Evolutionary conservation across 2,329 filamentous ascomycete species (phyloP).

Genomic region (Trichoderma sp.): DNA sequence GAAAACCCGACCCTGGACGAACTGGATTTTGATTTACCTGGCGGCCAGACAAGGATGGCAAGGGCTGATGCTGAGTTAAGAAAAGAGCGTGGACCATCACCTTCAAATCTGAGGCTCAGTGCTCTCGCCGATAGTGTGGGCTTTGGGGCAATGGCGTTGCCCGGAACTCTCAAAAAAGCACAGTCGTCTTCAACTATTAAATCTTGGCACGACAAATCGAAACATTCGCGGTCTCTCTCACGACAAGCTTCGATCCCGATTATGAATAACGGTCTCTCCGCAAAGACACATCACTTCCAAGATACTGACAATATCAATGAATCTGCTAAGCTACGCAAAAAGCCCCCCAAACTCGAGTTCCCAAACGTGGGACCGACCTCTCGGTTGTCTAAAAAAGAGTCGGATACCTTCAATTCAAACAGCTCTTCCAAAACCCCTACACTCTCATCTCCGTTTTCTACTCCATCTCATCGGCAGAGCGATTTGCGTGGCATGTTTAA

Average conservation of each 20-base stretch:
- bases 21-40: slow-evolving; percentile 25
- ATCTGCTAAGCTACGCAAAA: slow-evolving; percentile 43
- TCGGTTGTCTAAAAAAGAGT: slow-evolving; percentile 38
- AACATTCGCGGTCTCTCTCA: slow-evolving; percentile 59
- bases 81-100: slow-evolving; percentile 52
- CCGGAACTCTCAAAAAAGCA: slow-evolving; percentile 50
- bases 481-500: slow-evolving; percentile 40
- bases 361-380: slow-evolving; percentile 47
- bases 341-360: slow-evolving; percentile 55
- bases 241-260: slow-evolving; percentile 63
- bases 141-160: slow-evolving; percentile 46
- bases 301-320: slow-evolving; percentile 43
- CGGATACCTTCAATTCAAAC: slow-evolving; percentile 42
- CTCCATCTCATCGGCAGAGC: slow-evolving; percentile 35
- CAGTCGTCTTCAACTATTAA: slow-evolving; percentile 59
- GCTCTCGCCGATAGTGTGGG: slow-evolving; percentile 30
- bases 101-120: slow-evolving; percentile 39
- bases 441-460: slow-evolving; percentile 44
- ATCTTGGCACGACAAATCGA: slow-evolving; percentile 61
- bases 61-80: slow-evolving; percentile 44
- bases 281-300: slow-evolving; percentile 47
- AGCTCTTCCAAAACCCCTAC: slow-evolving; percentile 50
- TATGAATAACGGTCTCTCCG: slow-evolving; percentile 59
- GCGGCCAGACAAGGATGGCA: slow-evolving; percentile 34
- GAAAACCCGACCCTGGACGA: slow-evolving; percentile 46